Evolutionary conservation across 768 basidiomycete species (phyloP).

Genomic region (Leccinum olivaceopallidum): DNA sequence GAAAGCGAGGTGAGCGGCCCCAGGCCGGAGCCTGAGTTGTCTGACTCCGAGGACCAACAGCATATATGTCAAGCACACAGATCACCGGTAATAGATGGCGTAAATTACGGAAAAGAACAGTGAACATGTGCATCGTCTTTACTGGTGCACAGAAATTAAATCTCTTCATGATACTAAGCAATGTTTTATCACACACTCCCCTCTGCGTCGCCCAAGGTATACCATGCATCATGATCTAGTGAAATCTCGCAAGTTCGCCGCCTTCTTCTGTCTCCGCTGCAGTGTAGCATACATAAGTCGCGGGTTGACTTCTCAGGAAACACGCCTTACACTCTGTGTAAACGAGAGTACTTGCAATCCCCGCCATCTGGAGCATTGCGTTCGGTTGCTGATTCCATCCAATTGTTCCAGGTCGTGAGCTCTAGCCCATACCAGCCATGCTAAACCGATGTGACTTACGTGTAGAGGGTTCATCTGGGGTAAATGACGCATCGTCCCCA

Average conservation of each 20-base stretch:
- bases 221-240: background rate
- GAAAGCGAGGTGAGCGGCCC: constrained; percentile 52
- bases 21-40: no score
- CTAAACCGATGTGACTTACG: constrained; percentile 1
- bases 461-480: background rate
- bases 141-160: no score
- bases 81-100: no score
- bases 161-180: background rate
- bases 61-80: no score
- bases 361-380: background rate
- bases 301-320: background rate
- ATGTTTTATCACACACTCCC: background rate
- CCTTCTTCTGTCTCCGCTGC: background rate
- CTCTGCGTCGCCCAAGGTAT: background rate
- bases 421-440: background rate
- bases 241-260: background rate
- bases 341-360: background rate
- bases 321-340: background rate
- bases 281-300: background rate
- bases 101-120: no score
- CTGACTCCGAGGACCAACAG: no score
- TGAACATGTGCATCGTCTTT: no score
- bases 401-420: background rate
- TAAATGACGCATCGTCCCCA: background rate
- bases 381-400: background rate